Base-by-base conservation (phyloP, 1,284 basidiomycete genomes). In the Afroboletus lepidellus region DNA sequence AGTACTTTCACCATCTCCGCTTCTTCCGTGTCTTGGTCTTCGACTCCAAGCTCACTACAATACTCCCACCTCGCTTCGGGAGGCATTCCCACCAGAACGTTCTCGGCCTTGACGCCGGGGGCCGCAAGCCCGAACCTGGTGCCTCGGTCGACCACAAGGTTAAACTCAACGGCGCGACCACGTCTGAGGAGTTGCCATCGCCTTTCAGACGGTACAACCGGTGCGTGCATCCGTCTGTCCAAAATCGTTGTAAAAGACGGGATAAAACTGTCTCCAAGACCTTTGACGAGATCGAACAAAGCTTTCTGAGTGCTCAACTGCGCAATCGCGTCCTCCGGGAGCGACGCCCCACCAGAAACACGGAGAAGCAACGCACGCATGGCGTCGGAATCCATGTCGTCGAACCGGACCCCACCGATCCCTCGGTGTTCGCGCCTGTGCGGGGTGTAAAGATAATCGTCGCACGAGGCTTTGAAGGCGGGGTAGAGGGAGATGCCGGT, bases 381-480 rank as follows among this genome's bases (percentile, higher is more conserved):
- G 1, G 73, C 64, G 11, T 78, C 77, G 42, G 75, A 73, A 60
- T 78, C 81, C 55, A 95, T 79, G 69, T 95, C 91, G 71, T 98
- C 95, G 70, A 97, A 97, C 75, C 98, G 98, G 59, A 99, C 81
- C 1, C 95, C 95, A 23, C 96, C 96, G 43, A 99, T 74, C 3
- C 96, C 96, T n/a, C 95, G 83, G 3, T 84, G 74, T 73, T 98
- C 95, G 25, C 75, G 74, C 27, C 94, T 85, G 69, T 98, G 94
- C 3, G 90, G 80, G 64, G 98, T 87, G 73, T 77, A 87, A 73
- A 99, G 97, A 75, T 98, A 98, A 66, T 91, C 83, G 74, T 98
- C 96, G 75, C 94, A 98, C 88, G 93, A 97, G 57, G 80, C 77
- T 70, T 98, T 98, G 81, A 94, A 93, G 85, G 60, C 91, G 78